Evolutionary conservation across 495 filamentous ascomycete genomes (phyloP).

Genomic region (Penicillium herquei): DNA sequence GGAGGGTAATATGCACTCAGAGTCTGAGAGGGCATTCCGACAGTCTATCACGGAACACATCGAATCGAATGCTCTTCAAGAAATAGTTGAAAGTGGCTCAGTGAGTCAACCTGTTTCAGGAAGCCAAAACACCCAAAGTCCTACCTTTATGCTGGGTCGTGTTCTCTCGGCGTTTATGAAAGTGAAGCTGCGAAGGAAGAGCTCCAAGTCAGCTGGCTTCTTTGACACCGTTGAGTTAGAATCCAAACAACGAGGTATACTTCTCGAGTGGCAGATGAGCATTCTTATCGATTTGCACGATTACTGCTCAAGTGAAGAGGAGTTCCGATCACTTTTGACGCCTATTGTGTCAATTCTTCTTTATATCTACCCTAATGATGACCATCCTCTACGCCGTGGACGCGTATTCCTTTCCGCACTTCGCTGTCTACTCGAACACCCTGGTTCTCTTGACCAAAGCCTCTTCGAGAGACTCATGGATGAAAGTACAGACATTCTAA

Average conservation of each 20-base stretch:
- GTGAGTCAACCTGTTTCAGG: constrained; percentile 22
- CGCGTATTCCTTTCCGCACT: constrained; percentile 44
- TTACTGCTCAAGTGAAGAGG: constrained; percentile 27
- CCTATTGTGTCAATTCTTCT: constrained; percentile 37
- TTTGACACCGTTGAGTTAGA: constrained; percentile 44
- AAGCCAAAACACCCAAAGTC: constrained; percentile 35
- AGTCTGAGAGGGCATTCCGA: constrained; percentile 41
- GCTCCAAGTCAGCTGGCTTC: constrained; percentile 21
- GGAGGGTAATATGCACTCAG: constrained; percentile 31
- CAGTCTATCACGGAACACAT: constrained; percentile 49
- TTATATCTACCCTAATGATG: constrained; percentile 34
- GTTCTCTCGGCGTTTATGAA: constrained; percentile 47
- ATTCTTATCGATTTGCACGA: constrained; percentile 34
- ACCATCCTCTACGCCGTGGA: constrained; percentile 46
- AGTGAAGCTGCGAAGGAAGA: constrained; percentile 37
- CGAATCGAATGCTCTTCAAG: constrained; percentile 38
- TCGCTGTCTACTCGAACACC: constrained; percentile 39
- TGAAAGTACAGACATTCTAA: constrained; percentile 35
- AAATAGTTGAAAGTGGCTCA: constrained; percentile 28
- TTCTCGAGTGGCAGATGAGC: constrained; percentile 58
- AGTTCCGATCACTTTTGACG: constrained; percentile 31
- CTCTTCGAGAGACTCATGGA: constrained; percentile 30
- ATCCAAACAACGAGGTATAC: constrained; percentile 36
- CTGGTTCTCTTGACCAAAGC: constrained; percentile 28
- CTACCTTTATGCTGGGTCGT: constrained; percentile 45